Evolutionary conservation across 2,329 filamentous ascomycete species (phyloP).

Genomic region (Ceratocystis destructans): DNA sequence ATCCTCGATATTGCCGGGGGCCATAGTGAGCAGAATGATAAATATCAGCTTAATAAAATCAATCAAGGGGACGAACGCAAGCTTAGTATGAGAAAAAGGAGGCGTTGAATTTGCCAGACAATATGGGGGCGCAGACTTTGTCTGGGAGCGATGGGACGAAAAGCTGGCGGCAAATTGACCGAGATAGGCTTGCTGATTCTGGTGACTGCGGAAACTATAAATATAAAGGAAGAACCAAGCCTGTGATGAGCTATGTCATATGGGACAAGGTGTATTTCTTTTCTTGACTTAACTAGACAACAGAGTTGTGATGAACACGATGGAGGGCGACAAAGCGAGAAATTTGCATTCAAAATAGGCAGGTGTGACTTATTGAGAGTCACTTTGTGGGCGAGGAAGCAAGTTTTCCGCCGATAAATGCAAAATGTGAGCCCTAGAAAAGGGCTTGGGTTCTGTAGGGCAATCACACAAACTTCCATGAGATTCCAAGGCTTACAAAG

Average conservation of each 20-base stretch:
- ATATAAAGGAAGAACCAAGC: background rate
- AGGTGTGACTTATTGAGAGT: too few species aligned
- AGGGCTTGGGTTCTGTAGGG: background rate
- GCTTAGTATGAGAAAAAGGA: background rate
- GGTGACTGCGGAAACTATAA: background rate
- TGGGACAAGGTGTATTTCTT: background rate
- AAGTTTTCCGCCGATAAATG: background rate
- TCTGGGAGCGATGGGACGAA: background rate
- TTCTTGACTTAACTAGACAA: background rate
- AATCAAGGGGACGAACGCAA: background rate
- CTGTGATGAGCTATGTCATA: background rate
- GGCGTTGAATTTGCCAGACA: background rate
- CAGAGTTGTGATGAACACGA: background rate
- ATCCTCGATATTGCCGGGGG: background rate
- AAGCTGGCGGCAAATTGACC: background rate
- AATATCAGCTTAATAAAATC: background rate
- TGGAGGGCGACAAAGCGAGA: background rate
- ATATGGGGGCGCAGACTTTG: background rate
- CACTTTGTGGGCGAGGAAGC: background rate
- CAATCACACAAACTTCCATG: background rate
- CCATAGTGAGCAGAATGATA: background rate
- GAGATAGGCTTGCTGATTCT: background rate
- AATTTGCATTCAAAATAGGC: background rate
- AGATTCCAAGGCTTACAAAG: background rate
- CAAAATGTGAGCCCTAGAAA: background rate